Base-by-base conservation (phyloP, 208 protist species). In the Trypanosoma cruzi region DNA sequence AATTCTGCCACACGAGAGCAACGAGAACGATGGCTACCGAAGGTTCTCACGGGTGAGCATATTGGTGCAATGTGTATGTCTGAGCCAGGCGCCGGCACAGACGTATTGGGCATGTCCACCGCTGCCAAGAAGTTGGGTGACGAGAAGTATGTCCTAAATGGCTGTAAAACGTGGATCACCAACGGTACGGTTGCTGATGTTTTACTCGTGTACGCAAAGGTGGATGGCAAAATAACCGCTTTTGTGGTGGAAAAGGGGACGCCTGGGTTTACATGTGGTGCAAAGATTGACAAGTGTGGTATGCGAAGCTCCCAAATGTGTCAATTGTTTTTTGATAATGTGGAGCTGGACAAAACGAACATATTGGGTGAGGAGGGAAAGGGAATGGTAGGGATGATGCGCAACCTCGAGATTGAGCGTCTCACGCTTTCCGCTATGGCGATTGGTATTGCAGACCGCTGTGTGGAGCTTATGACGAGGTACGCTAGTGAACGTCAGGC, bases 101-200 rank as follows among this genome's bases (percentile, higher is more conserved):
- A 99, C 66, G 97, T 99, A 4, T 82, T 99, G 14, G 93, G 86
- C n/a, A 99, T 99, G 97, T 82, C 78, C 59, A 94, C 92, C 11
- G 86, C 42, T 22, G 98, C 97, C 5, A 87, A 76, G 31, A 88
- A 89, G 63, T 75, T 95, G 42, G 88, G 78, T 28, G 71, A 77
- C 29, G 82, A 79, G 37, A 46, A 76, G 48, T 98, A 94, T 76
- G 67, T 98, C 16, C 80, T 99, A 14, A 99, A 98, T 71, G 98
- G 98, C 31, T 96, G 81, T 60, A 99, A 99, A 81, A 98, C 98
- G 60, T 99, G 97, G 96, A 99, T 99, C 61, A 99, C 98, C 2
- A 99, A 99, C 73, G 98, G 96, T 7, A 93, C 94, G 22, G 89
- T 97, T 62, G 98, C 96, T 10, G 96, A 99, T 75, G 83, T 98